Base-by-base conservation (phyloP, 2,329 filamentous ascomycete species). In the Pyrenophora seminiperda region DNA sequence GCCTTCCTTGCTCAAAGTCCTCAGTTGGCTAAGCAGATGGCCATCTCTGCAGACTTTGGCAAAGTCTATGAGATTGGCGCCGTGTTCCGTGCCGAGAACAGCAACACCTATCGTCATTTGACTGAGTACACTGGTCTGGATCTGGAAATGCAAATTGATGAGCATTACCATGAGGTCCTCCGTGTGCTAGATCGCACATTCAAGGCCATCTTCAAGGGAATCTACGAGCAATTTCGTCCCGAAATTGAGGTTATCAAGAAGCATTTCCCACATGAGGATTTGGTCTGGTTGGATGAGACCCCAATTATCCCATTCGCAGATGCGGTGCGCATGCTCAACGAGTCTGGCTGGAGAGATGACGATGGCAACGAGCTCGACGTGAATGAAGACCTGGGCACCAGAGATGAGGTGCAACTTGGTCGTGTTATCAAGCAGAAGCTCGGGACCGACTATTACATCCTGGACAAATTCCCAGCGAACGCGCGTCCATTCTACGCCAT, bases 71-170 rank as follows among this genome's bases (percentile, higher is more conserved):
- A 97, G 70, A 87, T 94, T 58, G 90, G 90, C 13, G 86, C 90
- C 2, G 91, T 97, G 5, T 97, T 97, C 80, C 86, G 92, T 61
- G 92, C 92, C 0, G 92, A 97, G 71, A 95, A 97, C 77, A 95
- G 90, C 68, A 97, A 97, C 73, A 97, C 92, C 0, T 92, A 96
- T 67, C 86, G 92, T 30, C 92, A 97, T 71, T 79, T 97, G 79
- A 96, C 92, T 0, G 92, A 97, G 72, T 97, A 95, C 71, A 97
- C 91, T 4, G 92, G 92, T 47, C 79, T 97, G 22, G 92, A 97
- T 80, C 74, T 97, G 14, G 92, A 97, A 69, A 97, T 97, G 93
- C 83, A 87, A 3, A 90, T 97, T 56, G 87, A 91, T 41, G 85
- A 89, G 62, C 87, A 95, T 72, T 96, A 97, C 71, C 88, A 96